phyloP scores from a whole-genome alignment of 768 basidiomycete genomes.

The Suillus spraguei region DNA sequence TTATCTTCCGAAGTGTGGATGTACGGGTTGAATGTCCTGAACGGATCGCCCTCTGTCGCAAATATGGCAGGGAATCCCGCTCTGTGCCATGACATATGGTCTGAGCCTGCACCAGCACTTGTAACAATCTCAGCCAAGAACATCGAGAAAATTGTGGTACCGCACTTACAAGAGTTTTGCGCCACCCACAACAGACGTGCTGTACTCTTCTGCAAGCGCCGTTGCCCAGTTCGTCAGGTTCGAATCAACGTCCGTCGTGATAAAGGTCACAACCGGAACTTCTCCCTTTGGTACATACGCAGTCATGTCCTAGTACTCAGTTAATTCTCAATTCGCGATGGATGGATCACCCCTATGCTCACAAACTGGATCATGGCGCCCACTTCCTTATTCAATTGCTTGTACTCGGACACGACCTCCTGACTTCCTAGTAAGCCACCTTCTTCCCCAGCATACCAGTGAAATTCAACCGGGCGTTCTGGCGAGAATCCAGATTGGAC shows the following conservation, averaged over 20 bases:
- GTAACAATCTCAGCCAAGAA: neutral
- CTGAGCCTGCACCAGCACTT: constrained; percentile 45
- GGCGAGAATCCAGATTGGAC: constrained; percentile 71
- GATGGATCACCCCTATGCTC: constrained; percentile 27
- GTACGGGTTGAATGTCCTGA: constrained; percentile 42
- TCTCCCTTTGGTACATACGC: constrained; percentile 30
- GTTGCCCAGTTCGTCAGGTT: constrained; percentile 45
- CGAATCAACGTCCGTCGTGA: constrained; percentile 42
- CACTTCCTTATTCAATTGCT: constrained; percentile 44
- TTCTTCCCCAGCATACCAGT: constrained; percentile 84
- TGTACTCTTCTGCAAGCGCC: constrained; percentile 35
- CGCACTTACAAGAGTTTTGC: constrained; percentile 35
- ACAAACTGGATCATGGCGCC: constrained; percentile 54
- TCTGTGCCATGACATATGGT: constrained; percentile 50
- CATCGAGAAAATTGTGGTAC: neutral
- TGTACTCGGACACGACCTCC: constrained; percentile 54
- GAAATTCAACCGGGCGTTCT: constrained; percentile 69
- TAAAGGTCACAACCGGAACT: constrained; percentile 24
- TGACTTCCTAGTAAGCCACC: constrained; percentile 36
- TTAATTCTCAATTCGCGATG: constrained; percentile 35
- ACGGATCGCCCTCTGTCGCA: constrained; percentile 47
- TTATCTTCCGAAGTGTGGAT: constrained; percentile 38
- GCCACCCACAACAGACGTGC: constrained; percentile 14
- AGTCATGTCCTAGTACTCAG: constrained; percentile 38
- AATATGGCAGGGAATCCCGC: constrained; percentile 42